phyloP scores from a whole-genome alignment of 2,329 filamentous ascomycete genomes.

The Diplodia seriata region DNA sequence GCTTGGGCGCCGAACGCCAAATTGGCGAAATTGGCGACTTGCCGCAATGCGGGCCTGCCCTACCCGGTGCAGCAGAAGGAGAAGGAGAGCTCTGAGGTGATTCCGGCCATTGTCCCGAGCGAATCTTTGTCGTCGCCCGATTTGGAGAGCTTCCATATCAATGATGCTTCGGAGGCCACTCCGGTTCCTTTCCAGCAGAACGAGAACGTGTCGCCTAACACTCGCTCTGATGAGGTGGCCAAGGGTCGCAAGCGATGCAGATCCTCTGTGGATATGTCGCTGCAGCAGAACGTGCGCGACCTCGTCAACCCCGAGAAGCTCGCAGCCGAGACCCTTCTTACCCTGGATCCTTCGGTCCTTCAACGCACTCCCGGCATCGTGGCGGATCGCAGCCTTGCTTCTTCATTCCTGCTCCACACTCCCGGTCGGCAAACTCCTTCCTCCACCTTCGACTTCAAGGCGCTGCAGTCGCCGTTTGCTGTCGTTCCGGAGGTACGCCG shows the following conservation, averaged over 20 bases:
- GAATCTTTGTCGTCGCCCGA: constrained; percentile 50
- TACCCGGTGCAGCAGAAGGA: constrained; percentile 48
- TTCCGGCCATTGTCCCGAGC: constrained; percentile 37
- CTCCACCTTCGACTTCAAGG: constrained; percentile 42
- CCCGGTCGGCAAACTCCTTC: constrained; percentile 36
- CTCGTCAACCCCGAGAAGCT: constrained; percentile 55
- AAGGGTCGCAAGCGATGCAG: constrained; percentile 65
- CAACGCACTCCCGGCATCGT: constrained; percentile 41
- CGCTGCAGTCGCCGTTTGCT: constrained; percentile 49
- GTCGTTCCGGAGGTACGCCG: constrained; percentile 51
- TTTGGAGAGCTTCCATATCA: constrained; percentile 60
- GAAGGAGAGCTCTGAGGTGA: constrained; percentile 45
- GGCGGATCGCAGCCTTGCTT: constrained; percentile 46
- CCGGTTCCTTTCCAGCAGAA: constrained; percentile 34
- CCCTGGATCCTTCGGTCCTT: constrained; percentile 33
- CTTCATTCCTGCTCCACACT: constrained; percentile 43
- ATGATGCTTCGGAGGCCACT: constrained; percentile 44
- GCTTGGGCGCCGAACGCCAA: constrained; percentile 60
- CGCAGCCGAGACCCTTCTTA: constrained; percentile 29
- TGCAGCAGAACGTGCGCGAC: constrained; percentile 72
- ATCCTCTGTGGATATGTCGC: constrained; percentile 63
- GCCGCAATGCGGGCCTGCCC: constrained; percentile 56
- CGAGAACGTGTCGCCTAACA: constrained; percentile 21
- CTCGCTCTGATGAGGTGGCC: constrained; percentile 35
- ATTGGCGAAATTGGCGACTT: constrained; percentile 60